Base-by-base conservation (phyloP, 768 basidiomycete genomes). In the Phylloporus arenicola region DNA sequence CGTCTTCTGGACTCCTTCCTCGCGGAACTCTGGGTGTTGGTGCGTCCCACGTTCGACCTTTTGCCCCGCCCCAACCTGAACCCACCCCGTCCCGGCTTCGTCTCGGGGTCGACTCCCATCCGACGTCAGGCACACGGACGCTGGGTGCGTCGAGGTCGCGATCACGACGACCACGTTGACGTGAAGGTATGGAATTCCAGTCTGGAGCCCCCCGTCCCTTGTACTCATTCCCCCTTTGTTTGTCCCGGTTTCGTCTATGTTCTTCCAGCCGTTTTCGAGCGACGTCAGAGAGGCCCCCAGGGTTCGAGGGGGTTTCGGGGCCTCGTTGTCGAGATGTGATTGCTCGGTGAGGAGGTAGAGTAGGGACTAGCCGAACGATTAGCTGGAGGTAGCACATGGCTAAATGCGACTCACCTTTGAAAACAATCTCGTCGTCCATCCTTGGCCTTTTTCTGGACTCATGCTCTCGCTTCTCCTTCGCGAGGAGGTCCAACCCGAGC, bases 61-160 rank as follows among this genome's bases (percentile, higher is more conserved):
- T 66, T 4, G 83, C 76, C 6, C 71, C 64, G 17, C 82, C 85
- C 86, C 84, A 88, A 3, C 82, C 83, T 19, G 72, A 64, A 37
- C 73, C 74, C n/a, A 79, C 81, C n/a, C 75, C 79, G 31, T 74
- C 76, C 22, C 72, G 71, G 43, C 70, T 68, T 55, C 68, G 70
- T 29, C 85, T 78, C 11, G 93, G 94, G 1, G 93, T 98, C 8
- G 94, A 88, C 47, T 96, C 94, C 94, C 94, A 98, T 2, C 83
- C 84, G 49, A 91, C 81, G 65, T 95, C 92, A 0, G 93, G 92
- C 14, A 96, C 86, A 27, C 94, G 83, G 29, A 92, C 83, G 56
- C 89, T 92, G 0, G 90, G 88, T 10, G 82, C 82, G 57, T 88
- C 84, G 11, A 78, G 75, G 41, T 72, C 56, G n/a, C 54, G 54